These are phyloP conservation scores for Pholiota molesta DNA, from an alignment of 768 basidiomycete species.

Conservation along the genomic window DNA sequence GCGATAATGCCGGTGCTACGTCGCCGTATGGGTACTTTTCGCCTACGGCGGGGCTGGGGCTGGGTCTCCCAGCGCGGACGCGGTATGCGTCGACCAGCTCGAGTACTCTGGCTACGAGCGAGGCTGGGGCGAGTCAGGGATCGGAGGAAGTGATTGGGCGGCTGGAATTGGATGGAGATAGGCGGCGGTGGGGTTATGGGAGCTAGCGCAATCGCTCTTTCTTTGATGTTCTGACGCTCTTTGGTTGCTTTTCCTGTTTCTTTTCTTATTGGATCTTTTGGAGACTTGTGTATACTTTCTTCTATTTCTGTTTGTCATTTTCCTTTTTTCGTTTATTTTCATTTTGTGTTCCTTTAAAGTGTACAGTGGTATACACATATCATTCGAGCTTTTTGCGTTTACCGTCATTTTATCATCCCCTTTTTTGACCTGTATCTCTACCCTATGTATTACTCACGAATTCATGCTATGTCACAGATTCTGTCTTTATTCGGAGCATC, in stretches of 20 bases:
- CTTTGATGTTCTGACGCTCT: background rate
- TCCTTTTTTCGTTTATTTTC: background rate
- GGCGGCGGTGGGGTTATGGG: conserved; percentile 17
- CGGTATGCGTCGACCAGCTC: conserved; percentile 25
- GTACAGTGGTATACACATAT: background rate
- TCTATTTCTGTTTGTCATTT: background rate
- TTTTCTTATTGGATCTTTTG: background rate
- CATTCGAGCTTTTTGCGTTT: background rate
- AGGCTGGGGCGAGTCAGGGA: conserved; percentile 19
- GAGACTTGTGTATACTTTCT: background rate
- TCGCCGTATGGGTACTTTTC: conserved; percentile 11
- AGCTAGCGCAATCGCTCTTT: background rate
- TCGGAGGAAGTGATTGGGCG: conserved; percentile 60
- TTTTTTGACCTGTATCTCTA: background rate
- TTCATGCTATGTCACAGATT: background rate
- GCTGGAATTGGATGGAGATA: conserved; percentile 43
- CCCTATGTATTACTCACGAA: background rate
- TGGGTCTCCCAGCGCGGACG: conserved; percentile 23
- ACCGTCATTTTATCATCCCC: no score
- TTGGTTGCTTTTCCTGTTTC: background rate
- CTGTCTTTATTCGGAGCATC: background rate
- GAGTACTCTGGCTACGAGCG: conserved; percentile 28
- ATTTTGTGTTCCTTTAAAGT: background rate
- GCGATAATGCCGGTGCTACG: background rate
- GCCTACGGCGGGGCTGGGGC: conserved; percentile 15